Base-by-base conservation (phyloP, 495 filamentous ascomycete genomes). In the Platismatia glauca region DNA sequence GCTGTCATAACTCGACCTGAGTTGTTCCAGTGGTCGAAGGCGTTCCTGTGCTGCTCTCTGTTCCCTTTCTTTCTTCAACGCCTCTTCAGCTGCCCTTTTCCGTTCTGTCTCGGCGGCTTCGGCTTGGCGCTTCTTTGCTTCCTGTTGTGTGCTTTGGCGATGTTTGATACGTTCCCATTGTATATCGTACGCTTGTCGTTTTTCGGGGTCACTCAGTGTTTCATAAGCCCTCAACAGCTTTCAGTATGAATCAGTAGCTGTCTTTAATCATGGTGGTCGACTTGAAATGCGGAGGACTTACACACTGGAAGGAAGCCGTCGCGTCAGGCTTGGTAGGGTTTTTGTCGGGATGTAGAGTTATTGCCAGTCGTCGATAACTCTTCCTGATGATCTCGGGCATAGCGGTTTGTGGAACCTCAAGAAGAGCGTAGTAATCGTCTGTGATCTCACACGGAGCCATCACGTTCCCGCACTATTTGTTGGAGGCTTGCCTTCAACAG, bases 221-320 rank as follows among this genome's bases (percentile, higher is more conserved):
- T 73, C 71, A 59, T 74, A 73, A 20, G 72, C 71, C 58, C 50
- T 62, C 60, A 56, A 68, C 44, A 74, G 70, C 72, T 74, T 66
- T 24, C 18, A 52, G 27, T 12, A 53, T 2, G 20, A 55, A 7
- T 53, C 58, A 60, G 58, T 18, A 6, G 3, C 38, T 34, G 61
- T 55, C 57, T 48, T 29, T 48, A 55, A 59, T 61, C 59, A 60
- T 38, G 22, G 38, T n/a, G 24, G 35, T 22, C 20, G 3, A 33
- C 7, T 15, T n/a, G 35, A 29, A 34, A n/a, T 20, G 5, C 18
- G 16, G 34, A 20, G 15, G 31, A 29, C 53, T 57, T 56, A 62
- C 60, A 35, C 57, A 37, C 43, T 64, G 62, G 16, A 64, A 64
- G 3, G 27, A 39, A 34, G 62, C 62, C 22, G 62, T 64, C 18